phyloP scores from a whole-genome alignment of 495 filamentous ascomycete genomes.

The Xylaria flabelliformis region DNA sequence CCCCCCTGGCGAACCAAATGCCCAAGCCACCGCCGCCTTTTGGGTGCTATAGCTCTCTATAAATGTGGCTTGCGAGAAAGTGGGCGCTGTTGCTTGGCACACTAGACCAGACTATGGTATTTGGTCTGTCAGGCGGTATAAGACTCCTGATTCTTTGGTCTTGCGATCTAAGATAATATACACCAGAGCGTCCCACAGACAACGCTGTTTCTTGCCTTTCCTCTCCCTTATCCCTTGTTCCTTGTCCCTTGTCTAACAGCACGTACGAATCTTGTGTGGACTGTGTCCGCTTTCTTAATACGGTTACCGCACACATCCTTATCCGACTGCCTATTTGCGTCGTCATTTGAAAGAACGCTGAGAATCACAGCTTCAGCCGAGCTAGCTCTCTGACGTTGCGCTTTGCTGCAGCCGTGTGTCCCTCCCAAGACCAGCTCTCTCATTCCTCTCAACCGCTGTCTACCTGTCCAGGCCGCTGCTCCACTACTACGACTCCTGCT shows the following conservation, averaged over 20 bases:
- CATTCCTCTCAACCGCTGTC: background rate
- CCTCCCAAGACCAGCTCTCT: background rate
- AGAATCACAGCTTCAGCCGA: background rate
- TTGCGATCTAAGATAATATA: conserved; percentile 22
- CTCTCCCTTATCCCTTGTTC: conserved; percentile 15
- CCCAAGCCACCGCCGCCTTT: conserved; percentile 19
- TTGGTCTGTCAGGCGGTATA: conserved; percentile 28
- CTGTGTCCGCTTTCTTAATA: conserved; percentile 34
- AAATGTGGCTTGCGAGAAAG: background rate
- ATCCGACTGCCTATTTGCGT: conserved; percentile 9
- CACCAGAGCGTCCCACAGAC: conserved; percentile 19
- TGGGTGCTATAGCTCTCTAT: background rate
- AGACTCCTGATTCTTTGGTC: conserved; percentile 24
- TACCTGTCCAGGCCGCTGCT: background rate
- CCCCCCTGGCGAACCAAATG: background rate
- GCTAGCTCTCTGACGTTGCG: background rate
- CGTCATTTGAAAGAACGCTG: background rate
- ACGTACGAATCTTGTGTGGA: conserved; percentile 26
- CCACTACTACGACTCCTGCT: background rate
- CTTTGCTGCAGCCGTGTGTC: background rate
- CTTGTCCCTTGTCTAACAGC: background rate
- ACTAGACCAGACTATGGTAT: background rate
- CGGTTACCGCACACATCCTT: background rate
- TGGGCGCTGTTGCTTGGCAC: conserved; percentile 13
- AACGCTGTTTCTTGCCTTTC: conserved; percentile 21